Conservation (phyloP, 768 basidiomycete genomes). For the Leccinum boreale region DNA sequence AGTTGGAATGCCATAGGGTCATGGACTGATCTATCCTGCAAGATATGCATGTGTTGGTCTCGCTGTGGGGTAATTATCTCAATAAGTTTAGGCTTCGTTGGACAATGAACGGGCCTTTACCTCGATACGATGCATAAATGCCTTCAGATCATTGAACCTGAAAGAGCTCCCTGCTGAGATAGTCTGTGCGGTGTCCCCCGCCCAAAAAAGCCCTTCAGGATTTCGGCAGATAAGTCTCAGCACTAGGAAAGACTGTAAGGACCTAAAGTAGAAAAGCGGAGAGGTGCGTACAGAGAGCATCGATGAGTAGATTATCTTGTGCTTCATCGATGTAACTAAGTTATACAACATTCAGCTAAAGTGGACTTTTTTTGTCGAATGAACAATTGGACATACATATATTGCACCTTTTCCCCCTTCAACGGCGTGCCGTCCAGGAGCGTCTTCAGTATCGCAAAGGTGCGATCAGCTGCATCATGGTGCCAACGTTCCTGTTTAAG, state of each 20-base stretch:
- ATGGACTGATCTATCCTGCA: conserved; percentile 12
- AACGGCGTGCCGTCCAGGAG: conserved; percentile 30
- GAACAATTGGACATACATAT: conserved; percentile 40
- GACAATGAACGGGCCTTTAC: conserved; percentile 30
- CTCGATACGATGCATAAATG: conserved; percentile 62
- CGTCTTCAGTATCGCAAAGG: conserved; percentile 45
- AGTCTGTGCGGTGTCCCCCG: conserved; percentile 78
- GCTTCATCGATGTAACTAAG: conserved; percentile 67
- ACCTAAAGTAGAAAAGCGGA: not conserved
- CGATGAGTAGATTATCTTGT: conserved; percentile 69
- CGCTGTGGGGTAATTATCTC: conserved; percentile 13
- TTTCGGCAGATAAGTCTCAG: conserved; percentile 59
- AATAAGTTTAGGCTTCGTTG: not conserved
- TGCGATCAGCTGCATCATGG: conserved; percentile 62
- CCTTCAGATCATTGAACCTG: conserved; percentile 66
- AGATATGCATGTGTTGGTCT: conserved; percentile 12
- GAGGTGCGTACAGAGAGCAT: conserved; percentile 47
- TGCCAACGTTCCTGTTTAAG: conserved; percentile 42
- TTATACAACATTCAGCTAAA: not conserved
- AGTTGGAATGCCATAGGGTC: conserved; percentile 52
- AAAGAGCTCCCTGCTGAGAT: conserved; percentile 74
- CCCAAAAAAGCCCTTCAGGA: conserved; percentile 70
- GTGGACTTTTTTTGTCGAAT: not conserved
- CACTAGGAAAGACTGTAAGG: conserved; percentile 37
- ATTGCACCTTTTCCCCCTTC: conserved; percentile 47